phyloP scores from a whole-genome alignment of 768 basidiomycete genomes.

The Rhizopogon vesiculosus region DNA sequence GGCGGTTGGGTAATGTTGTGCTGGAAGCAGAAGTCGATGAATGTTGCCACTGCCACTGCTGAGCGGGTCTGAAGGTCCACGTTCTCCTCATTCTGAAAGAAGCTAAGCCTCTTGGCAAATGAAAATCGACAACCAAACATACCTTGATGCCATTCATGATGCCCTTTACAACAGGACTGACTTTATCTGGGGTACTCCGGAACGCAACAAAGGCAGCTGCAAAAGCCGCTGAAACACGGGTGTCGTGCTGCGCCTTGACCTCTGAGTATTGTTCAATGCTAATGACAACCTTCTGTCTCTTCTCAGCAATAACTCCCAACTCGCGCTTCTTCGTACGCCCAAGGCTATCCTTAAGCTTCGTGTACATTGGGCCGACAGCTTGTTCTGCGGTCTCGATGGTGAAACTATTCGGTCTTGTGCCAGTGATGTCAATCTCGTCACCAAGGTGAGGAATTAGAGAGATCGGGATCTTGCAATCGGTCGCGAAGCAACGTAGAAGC shows the following conservation, averaged over 20 bases:
- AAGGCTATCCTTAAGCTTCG: slow-evolving; percentile 67
- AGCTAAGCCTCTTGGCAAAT: slow-evolving; percentile 1
- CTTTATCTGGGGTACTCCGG: slow-evolving; percentile 81
- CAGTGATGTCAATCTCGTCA: slow-evolving; percentile 70
- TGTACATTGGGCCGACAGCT: slow-evolving; percentile 68
- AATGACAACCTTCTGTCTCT: slow-evolving; percentile 58
- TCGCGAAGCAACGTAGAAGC: slow-evolving; percentile 75
- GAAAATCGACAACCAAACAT: slow-evolving; percentile 10
- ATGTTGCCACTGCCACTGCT: slow-evolving; percentile 79
- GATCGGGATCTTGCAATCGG: slow-evolving; percentile 83
- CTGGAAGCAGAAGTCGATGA: slow-evolving; percentile 79
- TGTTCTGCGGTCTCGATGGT: slow-evolving; percentile 73
- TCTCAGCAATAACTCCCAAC: slow-evolving; percentile 68
- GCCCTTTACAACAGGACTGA: slow-evolving; percentile 93
- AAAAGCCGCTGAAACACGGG: slow-evolving; percentile 83
- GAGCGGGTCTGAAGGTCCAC: slow-evolving; percentile 84
- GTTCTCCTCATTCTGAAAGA: slow-evolving; percentile 77
- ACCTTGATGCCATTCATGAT: slow-evolving; percentile 99
- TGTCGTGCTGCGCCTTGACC: slow-evolving; percentile 81
- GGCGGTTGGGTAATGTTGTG: slow-evolving; percentile 78
- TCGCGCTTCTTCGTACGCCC: slow-evolving; percentile 78
- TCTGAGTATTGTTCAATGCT: slow-evolving; percentile 79
- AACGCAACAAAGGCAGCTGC: slow-evolving; percentile 90
- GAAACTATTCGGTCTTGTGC: slow-evolving; percentile 61
- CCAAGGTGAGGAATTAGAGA: slow-evolving; percentile 78